Base-by-base conservation (phyloP, 169 alveolate species). In the Plasmodium reichenowi region DNA sequence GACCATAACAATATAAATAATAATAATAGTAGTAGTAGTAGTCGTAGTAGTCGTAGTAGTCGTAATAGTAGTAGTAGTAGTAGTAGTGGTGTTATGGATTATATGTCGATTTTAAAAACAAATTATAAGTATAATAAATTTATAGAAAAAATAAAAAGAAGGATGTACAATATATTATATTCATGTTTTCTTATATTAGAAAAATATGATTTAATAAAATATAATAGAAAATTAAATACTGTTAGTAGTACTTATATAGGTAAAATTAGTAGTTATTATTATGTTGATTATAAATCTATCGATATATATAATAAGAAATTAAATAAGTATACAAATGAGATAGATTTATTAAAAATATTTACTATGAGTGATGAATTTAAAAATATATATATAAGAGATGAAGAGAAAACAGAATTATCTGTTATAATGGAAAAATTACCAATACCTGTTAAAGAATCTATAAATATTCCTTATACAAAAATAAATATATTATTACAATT, bases 231-330 rank as follows among this genome's bases (percentile, higher is more conserved):
- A 76, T 93, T 97, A 56, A 99, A 99, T n/a, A 88, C 94, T 20
- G 96, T 98, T 22, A 96, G 96, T 91, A 94, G 99, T 15, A 98
- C 99, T 7, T 97, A 99, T 4, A 92, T 99, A 56, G 99, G 99
- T 0, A 96, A 98, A 67, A 98, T 99, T 6, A 99, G 99, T 10
- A 96, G 99, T 74, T 98, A 97, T 93, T 99, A 98, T 95, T 99
- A 99, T 95, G 94, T 99, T 74, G 96, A 94, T 91, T 96, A 97
- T 73, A 96, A 96, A 54, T 97, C 99, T n/a, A 98, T 99, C 80
- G 97, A 97, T 76, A 94, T 96, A 24, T 99, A 97, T 93, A 97
- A 97, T 74, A 97, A 98, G 85, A 95, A 97, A 72, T 86, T 98
- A 86, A 97, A 96, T 89, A 93, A 95, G 2, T 85, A 93, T 68